Percentiles rank a stretch among this genome's conserved stretches.
Evolutionary conservation across 129 eudicot species (phyloP).

Genomic region (Glebionis coronaria): DNA sequence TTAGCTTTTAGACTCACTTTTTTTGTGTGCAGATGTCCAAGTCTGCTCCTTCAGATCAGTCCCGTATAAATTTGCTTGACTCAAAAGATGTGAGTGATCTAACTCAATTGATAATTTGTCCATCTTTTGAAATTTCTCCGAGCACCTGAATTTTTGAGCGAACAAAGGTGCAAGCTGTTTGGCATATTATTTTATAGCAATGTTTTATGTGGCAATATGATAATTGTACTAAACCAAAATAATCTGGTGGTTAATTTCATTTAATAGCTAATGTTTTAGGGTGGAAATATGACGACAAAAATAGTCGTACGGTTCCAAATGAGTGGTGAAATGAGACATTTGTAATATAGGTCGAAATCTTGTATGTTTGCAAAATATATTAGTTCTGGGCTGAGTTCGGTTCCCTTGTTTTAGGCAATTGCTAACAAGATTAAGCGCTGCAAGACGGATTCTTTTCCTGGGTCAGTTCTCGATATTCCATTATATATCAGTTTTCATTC

Average conservation of each 20-base stretch:
- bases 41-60: constrained; percentile 93
- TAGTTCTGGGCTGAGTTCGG: background rate
- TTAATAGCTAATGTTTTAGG: too few species aligned
- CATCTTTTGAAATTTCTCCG: background rate
- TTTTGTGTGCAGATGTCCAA: constrained; percentile 77
- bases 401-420: constrained; percentile 51
- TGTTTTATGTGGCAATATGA: background rate
- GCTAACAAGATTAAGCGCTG: constrained; percentile 94
- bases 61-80: constrained; percentile 94
- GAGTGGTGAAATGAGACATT: background rate
- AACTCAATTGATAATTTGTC: background rate
- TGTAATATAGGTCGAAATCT: too few species aligned
- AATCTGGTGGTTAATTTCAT: too few species aligned
- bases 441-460: constrained; percentile 90
- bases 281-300: too few species aligned
- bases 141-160: background rate
- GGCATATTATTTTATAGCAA: background rate
- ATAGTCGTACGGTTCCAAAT: background rate
- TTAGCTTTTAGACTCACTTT: background rate
- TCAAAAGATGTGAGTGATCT: constrained; percentile 80
- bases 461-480: constrained; percentile 42
- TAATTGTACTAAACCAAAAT: too few species aligned
- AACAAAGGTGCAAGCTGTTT: background rate
- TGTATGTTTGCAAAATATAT: background rate
- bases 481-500: background rate